Evolutionary conservation across 495 filamentous ascomycete species (phyloP).

Genomic region (Sporormia fimetaria): DNA sequence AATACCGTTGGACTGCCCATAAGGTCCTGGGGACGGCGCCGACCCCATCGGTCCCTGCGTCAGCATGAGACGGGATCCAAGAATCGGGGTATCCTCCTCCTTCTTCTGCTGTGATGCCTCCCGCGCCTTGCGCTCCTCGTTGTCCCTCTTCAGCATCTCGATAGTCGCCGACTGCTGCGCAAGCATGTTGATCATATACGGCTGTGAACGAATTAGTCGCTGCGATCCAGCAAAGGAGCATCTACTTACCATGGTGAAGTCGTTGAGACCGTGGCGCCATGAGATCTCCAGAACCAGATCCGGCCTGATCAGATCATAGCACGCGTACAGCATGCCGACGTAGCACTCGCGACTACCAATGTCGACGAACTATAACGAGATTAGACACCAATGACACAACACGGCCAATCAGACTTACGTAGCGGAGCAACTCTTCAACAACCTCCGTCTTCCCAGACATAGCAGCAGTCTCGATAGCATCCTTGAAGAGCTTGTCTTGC

Average conservation of each 20-base stretch:
- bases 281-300: constrained; percentile 90
- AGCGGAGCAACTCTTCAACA: constrained; percentile 89
- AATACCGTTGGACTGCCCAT: constrained; percentile 34
- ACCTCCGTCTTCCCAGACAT: constrained; percentile 83
- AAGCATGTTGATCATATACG: constrained; percentile 98
- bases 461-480: constrained; percentile 98
- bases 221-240: too few relatives aligned
- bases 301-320: constrained; percentile 92
- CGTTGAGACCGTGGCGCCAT: constrained; percentile 87
- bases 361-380: constrained; percentile 73
- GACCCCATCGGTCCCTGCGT: constrained; percentile 67
- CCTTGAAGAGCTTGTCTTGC: constrained; percentile 99
- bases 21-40: constrained; percentile 42
- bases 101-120: constrained; percentile 79
- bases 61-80: constrained; percentile 88
- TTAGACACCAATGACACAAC: constrained; percentile 10
- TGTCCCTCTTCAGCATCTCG: constrained; percentile 79
- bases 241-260: constrained; percentile 74
- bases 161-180: constrained; percentile 82
- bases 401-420: constrained; percentile 55
- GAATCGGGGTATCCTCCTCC: constrained; percentile 86
- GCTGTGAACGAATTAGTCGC: constrained; percentile 32
- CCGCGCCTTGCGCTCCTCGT: constrained; percentile 86
- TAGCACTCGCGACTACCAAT: constrained; percentile 99
- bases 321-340: constrained; percentile 96